phyloP scores from a whole-genome alignment of 2,329 filamentous ascomycete species.

The Cercospora citrullina region DNA sequence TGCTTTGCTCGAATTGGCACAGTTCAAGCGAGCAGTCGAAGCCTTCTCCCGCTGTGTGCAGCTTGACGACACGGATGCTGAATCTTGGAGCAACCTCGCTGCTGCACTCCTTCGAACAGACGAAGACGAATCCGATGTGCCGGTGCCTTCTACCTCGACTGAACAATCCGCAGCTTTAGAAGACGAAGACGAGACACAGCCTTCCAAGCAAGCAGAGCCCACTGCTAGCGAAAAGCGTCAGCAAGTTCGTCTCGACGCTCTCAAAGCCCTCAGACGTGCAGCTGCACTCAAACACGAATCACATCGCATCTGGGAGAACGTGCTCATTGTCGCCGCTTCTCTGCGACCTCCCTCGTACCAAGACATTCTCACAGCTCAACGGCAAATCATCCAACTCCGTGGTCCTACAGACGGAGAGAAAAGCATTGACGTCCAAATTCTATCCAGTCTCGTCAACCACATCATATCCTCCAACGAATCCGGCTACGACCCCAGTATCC shows the following conservation, averaged over 20 bases:
- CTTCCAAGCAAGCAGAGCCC: slow-evolving; percentile 14
- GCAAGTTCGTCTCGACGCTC: slow-evolving; percentile 68
- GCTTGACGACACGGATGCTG: slow-evolving; percentile 82
- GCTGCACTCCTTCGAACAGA: slow-evolving; percentile 64
- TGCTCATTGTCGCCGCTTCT: slow-evolving; percentile 80
- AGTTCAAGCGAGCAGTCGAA: slow-evolving; percentile 76
- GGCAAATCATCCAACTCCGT: slow-evolving; percentile 73
- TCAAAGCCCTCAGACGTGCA: slow-evolving; percentile 83
- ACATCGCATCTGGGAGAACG: slow-evolving; percentile 95
- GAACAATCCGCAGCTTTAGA: slow-evolving; percentile 26
- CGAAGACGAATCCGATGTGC: slow-evolving; percentile 21
- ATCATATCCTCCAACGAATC: slow-evolving; percentile 55
- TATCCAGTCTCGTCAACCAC: slow-evolving; percentile 71
- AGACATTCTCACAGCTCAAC: slow-evolving; percentile 74
- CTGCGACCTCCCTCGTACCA: slow-evolving; percentile 71
- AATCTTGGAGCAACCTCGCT: slow-evolving; percentile 93
- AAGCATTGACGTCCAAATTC: slow-evolving; percentile 71
- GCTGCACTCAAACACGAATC: slow-evolving; percentile 80
- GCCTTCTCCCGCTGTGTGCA: slow-evolving; percentile 82
- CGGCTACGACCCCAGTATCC: slow-evolving; percentile 45
- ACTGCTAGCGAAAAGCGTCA: slow-evolving; percentile 46
- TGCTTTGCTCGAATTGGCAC: slow-evolving; percentile 73
- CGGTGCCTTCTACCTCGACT: neutral
- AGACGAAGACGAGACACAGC: slow-evolving; percentile 37
- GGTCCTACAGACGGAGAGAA: slow-evolving; percentile 67